Evolutionary conservation across 768 basidiomycete genomes (phyloP).

Genomic region (Trametes cubensis): DNA sequence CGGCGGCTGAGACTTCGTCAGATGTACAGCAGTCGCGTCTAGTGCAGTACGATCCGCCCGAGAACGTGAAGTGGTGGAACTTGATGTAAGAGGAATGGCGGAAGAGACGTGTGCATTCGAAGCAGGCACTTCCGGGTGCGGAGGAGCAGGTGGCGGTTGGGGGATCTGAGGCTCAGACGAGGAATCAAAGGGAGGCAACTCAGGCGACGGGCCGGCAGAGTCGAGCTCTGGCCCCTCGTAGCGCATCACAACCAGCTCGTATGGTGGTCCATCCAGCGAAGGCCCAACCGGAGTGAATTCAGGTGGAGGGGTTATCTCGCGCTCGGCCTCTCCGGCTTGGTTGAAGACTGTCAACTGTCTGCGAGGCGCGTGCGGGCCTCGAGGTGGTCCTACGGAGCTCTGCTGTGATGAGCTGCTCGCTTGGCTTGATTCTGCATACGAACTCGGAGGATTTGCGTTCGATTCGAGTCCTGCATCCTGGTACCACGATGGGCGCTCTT

Average conservation of each 20-base stretch:
- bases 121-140: neutral
- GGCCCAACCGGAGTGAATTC: conserved; percentile 42
- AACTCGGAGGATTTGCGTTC: neutral
- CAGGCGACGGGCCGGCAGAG: conserved; percentile 23
- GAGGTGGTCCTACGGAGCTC: neutral
- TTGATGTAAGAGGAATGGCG: neutral
- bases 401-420: neutral
- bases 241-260: conserved; percentile 34
- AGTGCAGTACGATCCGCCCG: no score
- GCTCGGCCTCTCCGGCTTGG: conserved; percentile 4
- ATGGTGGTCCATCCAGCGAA: conserved; percentile 42
- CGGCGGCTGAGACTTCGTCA: neutral
- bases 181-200: conserved; percentile 19
- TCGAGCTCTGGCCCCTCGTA: conserved; percentile 23
- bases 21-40: neutral
- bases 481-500: conserved; percentile 36
- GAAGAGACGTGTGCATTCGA: neutral
- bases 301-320: conserved; percentile 39
- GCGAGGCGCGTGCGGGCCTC: neutral
- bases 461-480: conserved; percentile 33
- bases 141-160: neutral
- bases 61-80: neutral
- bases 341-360: conserved; percentile 13
- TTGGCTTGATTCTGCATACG: neutral
- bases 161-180: conserved; percentile 15